Conservation (phyloP, 78 protist species). For the Monosiga brevicollis region DNA sequence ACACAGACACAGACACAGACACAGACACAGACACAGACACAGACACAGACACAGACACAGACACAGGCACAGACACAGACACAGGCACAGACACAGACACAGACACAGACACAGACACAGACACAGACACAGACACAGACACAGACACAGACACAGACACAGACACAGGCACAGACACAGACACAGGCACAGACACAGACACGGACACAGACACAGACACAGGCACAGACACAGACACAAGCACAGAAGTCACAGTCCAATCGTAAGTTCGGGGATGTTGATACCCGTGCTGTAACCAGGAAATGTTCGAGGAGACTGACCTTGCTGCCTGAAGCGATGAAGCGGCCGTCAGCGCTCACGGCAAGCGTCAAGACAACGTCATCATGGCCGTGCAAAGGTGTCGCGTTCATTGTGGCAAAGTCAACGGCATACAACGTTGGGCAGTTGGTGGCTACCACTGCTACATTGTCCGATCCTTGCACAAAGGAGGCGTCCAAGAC, state of each 20-base stretch:
- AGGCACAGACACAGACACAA: background rate
- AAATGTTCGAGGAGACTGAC: background rate
- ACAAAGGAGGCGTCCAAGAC: too few relatives aligned
- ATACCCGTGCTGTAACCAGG: background rate
- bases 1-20: background rate
- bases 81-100: background rate
- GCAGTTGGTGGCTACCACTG: background rate
- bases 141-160: background rate
- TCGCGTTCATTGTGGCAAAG: background rate
- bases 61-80: background rate
- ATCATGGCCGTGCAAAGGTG: background rate
- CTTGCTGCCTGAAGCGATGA: background rate
- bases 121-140: background rate
- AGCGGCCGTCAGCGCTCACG: background rate
- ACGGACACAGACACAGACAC: background rate
- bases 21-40: background rate
- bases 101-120: background rate
- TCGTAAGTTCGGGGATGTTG: background rate
- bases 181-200: background rate
- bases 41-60: background rate
- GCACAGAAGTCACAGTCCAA: background rate
- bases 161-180: background rate
- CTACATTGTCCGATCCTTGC: background rate
- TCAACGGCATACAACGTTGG: background rate
- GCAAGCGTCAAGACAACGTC: background rate